phyloP scores from a whole-genome alignment of 2,329 filamentous ascomycete species.

The Graphilbum ipis-grandicollis region DNA sequence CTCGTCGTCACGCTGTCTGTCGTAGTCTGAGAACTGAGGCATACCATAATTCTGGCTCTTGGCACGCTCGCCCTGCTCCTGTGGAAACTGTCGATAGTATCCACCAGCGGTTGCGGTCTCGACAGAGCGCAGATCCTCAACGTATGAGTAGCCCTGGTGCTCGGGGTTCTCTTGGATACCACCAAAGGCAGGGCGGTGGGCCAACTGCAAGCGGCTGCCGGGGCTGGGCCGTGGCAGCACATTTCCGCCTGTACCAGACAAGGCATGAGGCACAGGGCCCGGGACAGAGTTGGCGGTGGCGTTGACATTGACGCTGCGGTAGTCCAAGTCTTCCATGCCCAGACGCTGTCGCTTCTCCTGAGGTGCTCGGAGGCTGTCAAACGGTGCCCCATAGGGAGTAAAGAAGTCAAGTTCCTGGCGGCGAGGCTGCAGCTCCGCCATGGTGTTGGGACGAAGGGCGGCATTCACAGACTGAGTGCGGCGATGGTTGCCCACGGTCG shows the following conservation, averaged over 20 bases:
- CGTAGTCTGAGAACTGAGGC: too few relatives aligned
- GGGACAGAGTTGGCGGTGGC: too few relatives aligned
- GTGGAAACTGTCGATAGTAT: neutral
- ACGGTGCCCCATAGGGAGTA: neutral
- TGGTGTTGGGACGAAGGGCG: conserved; percentile 5
- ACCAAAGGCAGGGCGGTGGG: conserved; percentile 16
- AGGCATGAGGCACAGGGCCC: neutral
- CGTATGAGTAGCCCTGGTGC: neutral
- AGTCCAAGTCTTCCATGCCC: conserved; percentile 1
- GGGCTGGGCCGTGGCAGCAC: conserved; percentile 7
- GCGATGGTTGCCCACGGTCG: conserved; percentile 9
- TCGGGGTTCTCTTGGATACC: conserved; percentile 17
- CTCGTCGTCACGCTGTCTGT: too few relatives aligned
- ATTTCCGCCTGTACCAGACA: neutral
- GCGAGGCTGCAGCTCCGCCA: conserved; percentile 9
- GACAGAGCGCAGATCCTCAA: neutral
- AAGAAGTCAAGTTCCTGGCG: conserved; percentile 5
- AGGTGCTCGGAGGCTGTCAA: neutral
- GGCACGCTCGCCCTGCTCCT: too few relatives aligned
- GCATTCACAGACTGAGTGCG: conserved; percentile 16
- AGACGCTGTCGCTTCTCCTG: conserved; percentile 8
- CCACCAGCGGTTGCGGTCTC: neutral
- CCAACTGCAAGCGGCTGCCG: conserved; percentile 8
- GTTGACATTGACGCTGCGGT: too few relatives aligned
- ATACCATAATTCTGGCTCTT: too few relatives aligned